These are phyloP conservation scores for Heteromeles arbutifolia DNA, from an alignment of 306 rosid species.

Conservation along the genomic window DNA sequence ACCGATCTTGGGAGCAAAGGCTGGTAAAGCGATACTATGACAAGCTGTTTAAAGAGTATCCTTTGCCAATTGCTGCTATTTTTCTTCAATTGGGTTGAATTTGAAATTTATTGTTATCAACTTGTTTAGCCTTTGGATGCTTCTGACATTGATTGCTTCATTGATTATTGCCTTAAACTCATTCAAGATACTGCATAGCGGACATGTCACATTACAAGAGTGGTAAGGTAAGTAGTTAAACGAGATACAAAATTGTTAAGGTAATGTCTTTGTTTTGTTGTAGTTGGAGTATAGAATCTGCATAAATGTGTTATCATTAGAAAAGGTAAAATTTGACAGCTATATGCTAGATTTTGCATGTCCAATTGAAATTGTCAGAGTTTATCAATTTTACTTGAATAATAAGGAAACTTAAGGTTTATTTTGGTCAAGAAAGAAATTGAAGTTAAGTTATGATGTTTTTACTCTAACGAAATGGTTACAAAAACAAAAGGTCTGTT, in stretches of 20 bases:
- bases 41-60: constrained; percentile 98
- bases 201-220: constrained; percentile 95
- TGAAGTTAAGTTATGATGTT: background rate
- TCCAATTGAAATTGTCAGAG: background rate
- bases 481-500: background rate
- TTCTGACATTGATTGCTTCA: background rate
- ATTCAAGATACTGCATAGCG: constrained; percentile 84
- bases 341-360: background rate
- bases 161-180: constrained; percentile 48
- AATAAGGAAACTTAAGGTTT: background rate
- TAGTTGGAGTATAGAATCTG: background rate
- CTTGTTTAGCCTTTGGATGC: background rate
- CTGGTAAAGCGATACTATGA: constrained; percentile 90
- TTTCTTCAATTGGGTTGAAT: background rate
- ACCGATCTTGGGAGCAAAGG: constrained; percentile 95
- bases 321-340: background rate
- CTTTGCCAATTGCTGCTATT: constrained; percentile 25
- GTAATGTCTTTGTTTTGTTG: background rate
- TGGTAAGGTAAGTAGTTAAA: constrained; percentile 60
- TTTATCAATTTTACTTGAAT: background rate
- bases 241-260: background rate
- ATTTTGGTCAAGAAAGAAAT: background rate
- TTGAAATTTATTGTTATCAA: background rate
- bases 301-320: background rate
- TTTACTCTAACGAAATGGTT: background rate